Conservation (phyloP, 2,329 filamentous ascomycete genomes). For the Fusarium dimerum region DNA sequence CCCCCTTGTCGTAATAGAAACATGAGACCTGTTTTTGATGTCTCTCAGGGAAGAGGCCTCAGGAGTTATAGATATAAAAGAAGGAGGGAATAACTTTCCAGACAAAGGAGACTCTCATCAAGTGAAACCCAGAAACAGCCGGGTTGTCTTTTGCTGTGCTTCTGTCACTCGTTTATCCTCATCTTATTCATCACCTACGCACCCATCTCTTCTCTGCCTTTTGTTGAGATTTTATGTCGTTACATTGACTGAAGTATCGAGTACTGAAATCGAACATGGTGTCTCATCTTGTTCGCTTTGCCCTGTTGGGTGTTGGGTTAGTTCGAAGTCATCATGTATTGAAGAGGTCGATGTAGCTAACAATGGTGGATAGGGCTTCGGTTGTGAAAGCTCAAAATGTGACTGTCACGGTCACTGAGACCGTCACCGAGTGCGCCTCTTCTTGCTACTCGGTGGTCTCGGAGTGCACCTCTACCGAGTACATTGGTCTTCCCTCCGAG, state of each 20-base stretch:
- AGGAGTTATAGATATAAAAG: slow-evolving; percentile 25
- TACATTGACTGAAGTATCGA: slow-evolving; percentile 9
- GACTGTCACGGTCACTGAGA: slow-evolving; percentile 36
- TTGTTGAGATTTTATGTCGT: not conserved
- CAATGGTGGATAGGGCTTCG: slow-evolving; percentile 22
- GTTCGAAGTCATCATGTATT: not conserved
- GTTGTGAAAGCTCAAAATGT: slow-evolving; percentile 25
- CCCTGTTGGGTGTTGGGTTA: slow-evolving; percentile 33
- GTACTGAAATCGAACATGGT: slow-evolving; percentile 21
- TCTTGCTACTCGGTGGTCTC: slow-evolving; percentile 25
- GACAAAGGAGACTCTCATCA: slow-evolving; percentile 3
- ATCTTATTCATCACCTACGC: not conserved
- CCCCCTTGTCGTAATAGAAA: slow-evolving; percentile 2
- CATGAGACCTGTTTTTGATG: not conserved
- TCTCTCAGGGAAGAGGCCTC: slow-evolving; percentile 14
- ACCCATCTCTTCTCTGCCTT: not conserved
- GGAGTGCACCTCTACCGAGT: slow-evolving; percentile 22
- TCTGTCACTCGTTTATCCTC: slow-evolving; percentile 27
- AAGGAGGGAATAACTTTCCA: slow-evolving; percentile 5
- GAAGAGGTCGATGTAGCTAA: slow-evolving; percentile 2
- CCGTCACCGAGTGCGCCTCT: slow-evolving; percentile 31
- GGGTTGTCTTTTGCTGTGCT: slow-evolving; percentile 10
- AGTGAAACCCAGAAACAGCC: slow-evolving; percentile 22
- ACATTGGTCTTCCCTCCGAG: slow-evolving; percentile 2
- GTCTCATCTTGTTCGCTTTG: slow-evolving; percentile 23